Evolutionary conservation across 768 basidiomycete species (phyloP).

Genomic region (Candolleomyces aberdarensis): DNA sequence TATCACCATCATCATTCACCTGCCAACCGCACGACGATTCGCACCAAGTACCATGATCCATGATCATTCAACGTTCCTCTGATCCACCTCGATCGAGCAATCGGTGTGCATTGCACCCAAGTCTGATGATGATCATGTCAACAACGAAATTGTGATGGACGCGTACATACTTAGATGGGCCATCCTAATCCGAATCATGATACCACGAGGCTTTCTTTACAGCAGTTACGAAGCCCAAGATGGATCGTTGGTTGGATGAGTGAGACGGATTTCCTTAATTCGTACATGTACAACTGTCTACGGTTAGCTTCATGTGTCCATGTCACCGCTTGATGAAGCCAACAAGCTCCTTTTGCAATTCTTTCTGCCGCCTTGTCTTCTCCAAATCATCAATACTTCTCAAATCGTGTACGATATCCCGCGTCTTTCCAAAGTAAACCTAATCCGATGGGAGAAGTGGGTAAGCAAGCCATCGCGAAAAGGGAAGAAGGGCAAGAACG

Average conservation of each 20-base stretch:
- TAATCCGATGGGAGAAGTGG: constrained; percentile 21
- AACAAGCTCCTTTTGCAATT: constrained; percentile 88
- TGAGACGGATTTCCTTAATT: too few species aligned
- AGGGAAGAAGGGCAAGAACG: background rate
- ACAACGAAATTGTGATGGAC: too few species aligned
- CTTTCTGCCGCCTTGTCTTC: constrained; percentile 72
- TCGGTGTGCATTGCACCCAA: too few species aligned
- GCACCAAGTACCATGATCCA: background rate
- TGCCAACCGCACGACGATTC: background rate
- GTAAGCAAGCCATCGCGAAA: background rate
- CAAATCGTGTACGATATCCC: constrained; percentile 91
- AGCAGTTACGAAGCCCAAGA: too few species aligned
- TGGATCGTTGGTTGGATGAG: too few species aligned
- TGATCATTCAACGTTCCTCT: background rate
- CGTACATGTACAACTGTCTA: too few species aligned
- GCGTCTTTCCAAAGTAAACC: constrained; percentile 97
- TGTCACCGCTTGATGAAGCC: constrained; percentile 74
- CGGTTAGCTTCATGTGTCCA: background rate
- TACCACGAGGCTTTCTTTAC: too few species aligned
- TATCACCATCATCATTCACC: background rate
- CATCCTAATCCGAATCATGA: too few species aligned
- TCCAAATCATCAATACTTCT: constrained; percentile 86
- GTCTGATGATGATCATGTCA: too few species aligned
- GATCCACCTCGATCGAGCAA: background rate
- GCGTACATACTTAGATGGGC: too few species aligned